Evolutionary conservation across 2,329 filamentous ascomycete genomes (phyloP).

Genomic region (Fonsecaea nubica): DNA sequence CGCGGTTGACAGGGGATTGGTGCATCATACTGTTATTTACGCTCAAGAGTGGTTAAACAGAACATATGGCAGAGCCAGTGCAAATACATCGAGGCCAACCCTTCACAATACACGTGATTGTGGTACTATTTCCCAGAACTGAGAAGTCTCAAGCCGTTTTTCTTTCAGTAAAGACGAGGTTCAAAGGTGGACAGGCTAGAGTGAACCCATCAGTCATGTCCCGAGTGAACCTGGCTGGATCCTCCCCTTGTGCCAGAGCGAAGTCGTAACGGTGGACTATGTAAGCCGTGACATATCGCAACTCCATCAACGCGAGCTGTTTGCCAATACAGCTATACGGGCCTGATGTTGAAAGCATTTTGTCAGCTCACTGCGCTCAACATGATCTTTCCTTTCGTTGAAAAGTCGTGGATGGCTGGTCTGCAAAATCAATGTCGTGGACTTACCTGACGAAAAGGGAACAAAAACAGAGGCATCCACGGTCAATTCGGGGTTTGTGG

Average conservation of each 20-base stretch:
- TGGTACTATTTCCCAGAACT: neutral
- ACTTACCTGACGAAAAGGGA: conserved; percentile 50
- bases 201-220: conserved; percentile 1
- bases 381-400: neutral
- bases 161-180: conserved; percentile 1
- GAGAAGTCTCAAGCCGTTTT: neutral
- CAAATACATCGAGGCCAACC: neutral
- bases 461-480: conserved; percentile 42
- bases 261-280: conserved; percentile 16
- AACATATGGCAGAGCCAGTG: neutral
- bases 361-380: neutral
- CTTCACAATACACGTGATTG: neutral
- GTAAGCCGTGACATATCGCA: conserved; percentile 34
- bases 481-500: conserved; percentile 44
- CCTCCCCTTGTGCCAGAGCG: neutral
- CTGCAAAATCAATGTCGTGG: neutral
- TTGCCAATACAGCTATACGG: conserved; percentile 42
- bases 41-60: neutral
- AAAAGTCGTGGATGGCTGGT: neutral
- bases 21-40: neutral
- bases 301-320: conserved; percentile 41
- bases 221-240: conserved; percentile 5
- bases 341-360: conserved; percentile 30
- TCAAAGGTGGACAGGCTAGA: neutral
- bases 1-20: neutral